Evolutionary conservation across 257 asterid species (phyloP), one percentile per base, ranked within the genome.

Genomic region (Echium plantagineum): DNA sequence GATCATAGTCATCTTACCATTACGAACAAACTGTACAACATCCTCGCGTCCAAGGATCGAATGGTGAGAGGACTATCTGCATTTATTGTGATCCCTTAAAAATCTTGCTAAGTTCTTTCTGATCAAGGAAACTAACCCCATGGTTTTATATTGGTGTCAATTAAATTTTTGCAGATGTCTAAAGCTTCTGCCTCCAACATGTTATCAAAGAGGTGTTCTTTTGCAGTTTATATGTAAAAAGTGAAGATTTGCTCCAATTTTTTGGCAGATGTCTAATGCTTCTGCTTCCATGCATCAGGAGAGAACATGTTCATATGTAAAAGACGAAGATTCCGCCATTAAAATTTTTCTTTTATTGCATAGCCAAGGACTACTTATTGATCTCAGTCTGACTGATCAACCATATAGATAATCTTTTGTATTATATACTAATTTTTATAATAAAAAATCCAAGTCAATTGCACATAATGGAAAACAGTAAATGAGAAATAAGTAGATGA

Each of bases 121-220:
- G 1, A 3, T 42, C 10, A 35, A 35, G 10, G 38, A 9, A 35
- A 35, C 46, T 35, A n/a, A 35, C 46, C 5, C 7, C 9, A 35
- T 7, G 46, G 46, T 35, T 5, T 35, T 35, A 12, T 26, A 5
- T 62, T n/a, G 17, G 15, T 35, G 20, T 12, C 52, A 3, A 4
- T 24, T 4, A 7, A 42, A 60, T 38, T 13, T n/a, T 64, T 63
- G 42, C 82, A 85, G 94, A 63, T 78, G 61, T 80, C 94, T 63
- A 65, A 83, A 60, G 85, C 90, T 55, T 63, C 69, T n/a, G 67
- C 61, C 31, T 71, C 76, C 62, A 77, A 79, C 52, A 66, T 72
- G 15, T 65, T 86, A 59, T 77, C 87, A 74, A 75, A 80, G 66
- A 80, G 74, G 72, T 86, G 95, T 53, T 69, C 87, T 47, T 13